Evolutionary conservation across 495 filamentous ascomycete genomes (phyloP), one percentile per base, ranked within the genome.

Genomic region (Polyplosphaeria fusca): DNA sequence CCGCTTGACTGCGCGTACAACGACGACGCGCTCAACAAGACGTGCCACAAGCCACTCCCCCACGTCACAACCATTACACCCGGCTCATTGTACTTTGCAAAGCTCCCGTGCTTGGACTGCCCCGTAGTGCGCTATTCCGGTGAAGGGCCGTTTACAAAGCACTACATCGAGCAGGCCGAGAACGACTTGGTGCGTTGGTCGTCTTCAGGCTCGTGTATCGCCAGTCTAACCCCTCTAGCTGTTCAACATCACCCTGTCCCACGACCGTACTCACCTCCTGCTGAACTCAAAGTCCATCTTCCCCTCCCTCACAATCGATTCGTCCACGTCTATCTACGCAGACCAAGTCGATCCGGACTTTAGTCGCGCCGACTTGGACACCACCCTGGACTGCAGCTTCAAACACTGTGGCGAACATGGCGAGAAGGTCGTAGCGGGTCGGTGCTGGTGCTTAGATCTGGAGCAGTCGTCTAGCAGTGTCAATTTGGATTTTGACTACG

Each of bases 21-120:
- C 3, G 18, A 39, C 16, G 30, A 18, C 30, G 47, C 14, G 14
- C n/a, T 11, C n/a, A n/a, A 50, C n/a, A 25, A 50, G 14, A 25
- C 26, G 14, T 58, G 54, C 32, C 22, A 50, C 26, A 5, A 38
- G 24, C 45, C 54, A 18, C 26, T 58, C n/a, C 24, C n/a, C 11
- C 32, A 20, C 0, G 28, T 58, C 3, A 58, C 54, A 14, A 24
- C 35, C 5, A 14, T 58, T 4, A 28, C 18, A 5, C 45, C 45
- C 18, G 45, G 24, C 22, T 28, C 48, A 19, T 52, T 47, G 47
- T 59, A 59, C 50, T 20, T 54, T 25, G 57, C 43, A 9, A 42
- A 25, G 19, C 35, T 60, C n/a, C 49, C 49, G 23, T 60, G 57
- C 23, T n/a, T 43, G 4, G 57, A 43, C 32, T 60, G 57, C 24